A percentile compares a stretch with the other conserved stretches of the same genome.
Conservation (phyloP, 306 rosid genomes). For the Cicer chorassanicum region DNA sequence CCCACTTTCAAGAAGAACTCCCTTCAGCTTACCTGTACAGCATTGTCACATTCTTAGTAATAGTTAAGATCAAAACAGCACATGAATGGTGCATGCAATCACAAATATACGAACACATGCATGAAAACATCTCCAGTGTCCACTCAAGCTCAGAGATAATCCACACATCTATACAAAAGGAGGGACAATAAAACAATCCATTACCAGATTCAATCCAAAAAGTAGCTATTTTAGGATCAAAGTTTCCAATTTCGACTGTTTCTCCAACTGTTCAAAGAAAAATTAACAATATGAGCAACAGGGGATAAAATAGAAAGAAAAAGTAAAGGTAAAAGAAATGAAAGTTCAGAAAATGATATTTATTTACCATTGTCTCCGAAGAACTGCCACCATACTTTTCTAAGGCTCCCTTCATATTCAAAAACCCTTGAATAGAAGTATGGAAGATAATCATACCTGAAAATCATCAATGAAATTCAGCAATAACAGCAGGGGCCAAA, state of each 20-base stretch:
- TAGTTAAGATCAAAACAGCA: slow-evolving; percentile 37
- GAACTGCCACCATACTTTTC: slow-evolving; percentile 98
- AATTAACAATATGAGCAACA: slow-evolving; percentile 23
- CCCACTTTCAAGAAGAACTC: slow-evolving; percentile 93
- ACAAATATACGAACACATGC: slow-evolving; percentile 15
- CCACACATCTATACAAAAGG: slow-evolving; percentile 6
- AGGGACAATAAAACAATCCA: slow-evolving; percentile 8
- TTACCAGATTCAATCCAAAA: slow-evolving; percentile 96
- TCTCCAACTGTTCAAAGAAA: slow-evolving; percentile 77
- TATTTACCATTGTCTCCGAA: slow-evolving; percentile 81
- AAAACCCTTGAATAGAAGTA: slow-evolving; percentile 91
- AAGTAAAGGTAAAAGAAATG: not conserved
- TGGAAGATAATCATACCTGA: slow-evolving; percentile 94
- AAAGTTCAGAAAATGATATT: not conserved
- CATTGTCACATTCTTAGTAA: slow-evolving; percentile 43
- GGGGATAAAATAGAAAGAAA: not conserved
- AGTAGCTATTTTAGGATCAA: slow-evolving; percentile 91
- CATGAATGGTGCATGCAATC: not conserved
- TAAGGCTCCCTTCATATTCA: slow-evolving; percentile 88
- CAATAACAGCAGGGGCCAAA: slow-evolving; percentile 5
- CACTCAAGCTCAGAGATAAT: slow-evolving; percentile 22
- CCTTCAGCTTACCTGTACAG: slow-evolving; percentile 79
- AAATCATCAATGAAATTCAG: slow-evolving; percentile 42
- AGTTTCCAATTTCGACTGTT: slow-evolving; percentile 87
- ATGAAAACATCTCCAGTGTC: not conserved